A percentile compares a stretch with the other conserved stretches of the same genome.
phyloP scores from a whole-genome alignment of 495 filamentous ascomycete genomes.

The Annulohypoxylon nitens region DNA sequence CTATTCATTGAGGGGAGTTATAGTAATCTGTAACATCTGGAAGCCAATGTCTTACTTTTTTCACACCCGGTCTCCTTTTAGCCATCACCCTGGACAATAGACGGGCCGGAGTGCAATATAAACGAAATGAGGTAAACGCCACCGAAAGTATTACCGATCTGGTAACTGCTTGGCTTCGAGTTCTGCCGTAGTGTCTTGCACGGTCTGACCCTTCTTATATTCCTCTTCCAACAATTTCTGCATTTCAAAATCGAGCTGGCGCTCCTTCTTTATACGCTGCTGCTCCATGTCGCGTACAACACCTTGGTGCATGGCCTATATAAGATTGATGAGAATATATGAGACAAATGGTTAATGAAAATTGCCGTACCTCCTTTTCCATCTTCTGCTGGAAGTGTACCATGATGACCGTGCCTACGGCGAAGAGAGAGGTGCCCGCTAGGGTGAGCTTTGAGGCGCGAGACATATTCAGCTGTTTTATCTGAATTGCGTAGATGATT shows the following conservation, averaged over 20 bases:
- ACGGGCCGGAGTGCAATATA: background rate
- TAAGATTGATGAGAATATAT: conserved; percentile 4
- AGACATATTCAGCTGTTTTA: conserved; percentile 74
- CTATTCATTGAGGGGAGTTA: too few relatives aligned
- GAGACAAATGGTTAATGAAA: background rate
- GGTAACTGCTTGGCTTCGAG: conserved; percentile 38
- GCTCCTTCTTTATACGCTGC: conserved; percentile 86
- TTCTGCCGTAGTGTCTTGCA: conserved; percentile 56
- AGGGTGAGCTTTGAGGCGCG: conserved; percentile 89
- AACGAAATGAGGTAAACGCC: background rate
- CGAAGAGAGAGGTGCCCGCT: conserved; percentile 78
- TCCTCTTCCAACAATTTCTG: conserved; percentile 87
- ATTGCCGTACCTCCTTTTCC: conserved; percentile 80
- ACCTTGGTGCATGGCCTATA: conserved; percentile 95
- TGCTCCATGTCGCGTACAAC: conserved; percentile 96
- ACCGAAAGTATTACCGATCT: conserved; percentile 28
- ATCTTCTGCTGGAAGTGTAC: conserved; percentile 88
- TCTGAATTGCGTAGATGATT: background rate
- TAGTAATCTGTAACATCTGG: background rate
- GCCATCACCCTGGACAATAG: background rate
- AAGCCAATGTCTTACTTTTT: background rate
- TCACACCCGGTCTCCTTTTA: background rate
- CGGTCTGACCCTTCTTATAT: conserved; percentile 85
- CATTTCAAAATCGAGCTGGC: conserved; percentile 93
- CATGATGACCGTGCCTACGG: conserved; percentile 80